Base-by-base conservation (phyloP, 2,329 filamentous ascomycete genomes). In the Coniochaeta sp. region DNA sequence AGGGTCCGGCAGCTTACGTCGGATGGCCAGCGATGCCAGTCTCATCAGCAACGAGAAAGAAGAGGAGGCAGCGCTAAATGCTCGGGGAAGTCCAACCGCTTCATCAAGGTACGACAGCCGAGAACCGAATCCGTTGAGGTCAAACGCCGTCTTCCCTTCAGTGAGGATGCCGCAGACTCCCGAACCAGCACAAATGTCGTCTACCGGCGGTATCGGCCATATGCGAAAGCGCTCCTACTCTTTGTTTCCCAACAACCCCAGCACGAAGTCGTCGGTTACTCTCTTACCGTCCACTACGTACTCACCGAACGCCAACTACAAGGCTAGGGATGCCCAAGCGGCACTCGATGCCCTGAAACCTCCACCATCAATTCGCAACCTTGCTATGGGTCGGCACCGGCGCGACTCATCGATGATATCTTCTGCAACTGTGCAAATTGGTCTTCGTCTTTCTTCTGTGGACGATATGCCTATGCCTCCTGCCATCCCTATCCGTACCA, bases 401-500 rank as follows among this genome's bases (percentile, higher is more conserved):
- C 79, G 86, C 52, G 78, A 84, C 61, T 86, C 85, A 5, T 90
- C 87, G 1, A 77, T 85, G 47, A 78, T 77, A 17, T 89, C 87
- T 52, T 83, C 83, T 10, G 86, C 86, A 26, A 90, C 87, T 0
- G 87, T 90, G 12, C 87, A 89, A 68, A 90, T 90, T 58, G 88
- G 87, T 1, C 76, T 90, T 17, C 82, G 88, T 12, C 77, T 90
- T 59, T 90, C 87, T 28, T 84, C 80, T 59, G 78, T 82, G 34
- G 74, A 79, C 16, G 80, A 84, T 63, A 77, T 83, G 0, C 74
- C 73, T 17, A 67, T 73, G 19, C 59, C 55, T n/a, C 58, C 65
- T 30, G 58, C 28, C 24, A 63, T 52, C 7, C 26, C 47, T 52
- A 30, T 17, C 17, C 47, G 59, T 40, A 50, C 58, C 5, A 56